These are phyloP conservation scores for Powellomyces hirtus DNA, from an alignment of 192 early-diverging fungal species.

Conservation along the genomic window DNA sequence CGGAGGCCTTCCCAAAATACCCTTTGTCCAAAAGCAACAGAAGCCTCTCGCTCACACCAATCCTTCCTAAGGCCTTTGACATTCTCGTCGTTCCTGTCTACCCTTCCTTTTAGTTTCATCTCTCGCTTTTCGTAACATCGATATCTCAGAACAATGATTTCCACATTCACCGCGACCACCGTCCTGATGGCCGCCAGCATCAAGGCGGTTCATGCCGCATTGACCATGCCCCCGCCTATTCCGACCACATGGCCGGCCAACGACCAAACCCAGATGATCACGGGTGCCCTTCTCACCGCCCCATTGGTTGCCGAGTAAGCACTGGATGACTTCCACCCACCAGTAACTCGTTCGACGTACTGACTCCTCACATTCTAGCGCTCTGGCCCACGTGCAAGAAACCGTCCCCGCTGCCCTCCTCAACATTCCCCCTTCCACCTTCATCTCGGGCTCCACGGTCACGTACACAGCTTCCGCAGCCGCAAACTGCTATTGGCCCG, in stretches of 20 bases:
- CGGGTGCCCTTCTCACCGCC: slow-evolving; percentile 11
- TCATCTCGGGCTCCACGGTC: slow-evolving; percentile 18
- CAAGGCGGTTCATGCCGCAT: too few relatives aligned
- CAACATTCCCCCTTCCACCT: slow-evolving; percentile 19
- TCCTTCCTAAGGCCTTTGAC: too few relatives aligned
- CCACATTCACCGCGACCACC: too few relatives aligned
- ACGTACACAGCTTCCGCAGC: slow-evolving; percentile 13
- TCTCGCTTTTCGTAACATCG: too few relatives aligned
- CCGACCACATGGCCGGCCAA: slow-evolving; percentile 7
- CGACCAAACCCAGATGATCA: slow-evolving; percentile 20
- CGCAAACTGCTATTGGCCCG: slow-evolving; percentile 27
- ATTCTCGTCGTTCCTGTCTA: too few relatives aligned
- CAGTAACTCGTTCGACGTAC: neutral
- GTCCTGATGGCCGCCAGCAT: too few relatives aligned
- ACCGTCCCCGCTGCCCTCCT: slow-evolving; percentile 18
- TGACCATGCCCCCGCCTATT: neutral
- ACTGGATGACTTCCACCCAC: neutral
- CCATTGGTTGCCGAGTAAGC: slow-evolving; percentile 23
- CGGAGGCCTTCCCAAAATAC: too few relatives aligned
- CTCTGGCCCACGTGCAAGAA: slow-evolving; percentile 24
- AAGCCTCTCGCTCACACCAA: too few relatives aligned
- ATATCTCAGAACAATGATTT: too few relatives aligned
- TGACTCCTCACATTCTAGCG: neutral
- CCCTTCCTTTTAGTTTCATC: too few relatives aligned
- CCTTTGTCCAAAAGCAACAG: too few relatives aligned